These are phyloP conservation scores for Lunasporangiospora selenospora DNA, from an alignment of 192 early-diverging fungal genomes.

Conservation along the genomic window DNA sequence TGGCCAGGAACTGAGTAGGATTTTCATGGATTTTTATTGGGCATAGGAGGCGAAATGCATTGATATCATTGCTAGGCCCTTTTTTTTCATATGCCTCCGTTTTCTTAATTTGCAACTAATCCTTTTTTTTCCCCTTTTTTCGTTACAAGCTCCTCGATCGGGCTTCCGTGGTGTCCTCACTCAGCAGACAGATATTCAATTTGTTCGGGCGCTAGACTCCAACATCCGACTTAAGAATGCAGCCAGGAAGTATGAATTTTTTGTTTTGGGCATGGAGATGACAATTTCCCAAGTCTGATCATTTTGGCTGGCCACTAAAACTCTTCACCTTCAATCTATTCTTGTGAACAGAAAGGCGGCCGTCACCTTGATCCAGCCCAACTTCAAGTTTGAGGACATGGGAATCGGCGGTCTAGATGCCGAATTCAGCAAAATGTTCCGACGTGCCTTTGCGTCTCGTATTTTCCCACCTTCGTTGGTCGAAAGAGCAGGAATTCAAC, in stretches of 20 bases:
- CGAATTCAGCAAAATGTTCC: constrained; percentile 94
- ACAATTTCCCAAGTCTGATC: no score
- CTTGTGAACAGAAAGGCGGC: constrained; percentile 57
- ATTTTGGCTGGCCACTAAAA: no score
- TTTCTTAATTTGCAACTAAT: no score
- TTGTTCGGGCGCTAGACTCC: constrained; percentile 75
- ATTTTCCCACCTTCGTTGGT: constrained; percentile 95
- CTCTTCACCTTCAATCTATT: neutral
- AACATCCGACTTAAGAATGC: constrained; percentile 77
- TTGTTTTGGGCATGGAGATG: no score
- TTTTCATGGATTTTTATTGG: constrained; percentile 6
- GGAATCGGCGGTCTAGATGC: constrained; percentile 97
- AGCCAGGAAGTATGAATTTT: constrained; percentile 59
- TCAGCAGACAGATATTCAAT: constrained; percentile 70
- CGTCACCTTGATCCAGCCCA: constrained; percentile 85
- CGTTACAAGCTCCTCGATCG: neutral
- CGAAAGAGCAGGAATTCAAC: constrained; percentile 95
- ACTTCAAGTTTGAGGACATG: constrained; percentile 97
- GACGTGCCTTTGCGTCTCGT: constrained; percentile 96
- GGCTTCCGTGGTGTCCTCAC: constrained; percentile 76
- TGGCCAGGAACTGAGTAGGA: constrained; percentile 27
- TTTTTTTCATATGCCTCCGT: no score
- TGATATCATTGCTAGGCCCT: no score
- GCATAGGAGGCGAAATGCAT: no score
- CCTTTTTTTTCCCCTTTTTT: neutral